Evolutionary conservation across 768 basidiomycete genomes (phyloP).

Genomic region (Cystobasidium ongulense): DNA sequence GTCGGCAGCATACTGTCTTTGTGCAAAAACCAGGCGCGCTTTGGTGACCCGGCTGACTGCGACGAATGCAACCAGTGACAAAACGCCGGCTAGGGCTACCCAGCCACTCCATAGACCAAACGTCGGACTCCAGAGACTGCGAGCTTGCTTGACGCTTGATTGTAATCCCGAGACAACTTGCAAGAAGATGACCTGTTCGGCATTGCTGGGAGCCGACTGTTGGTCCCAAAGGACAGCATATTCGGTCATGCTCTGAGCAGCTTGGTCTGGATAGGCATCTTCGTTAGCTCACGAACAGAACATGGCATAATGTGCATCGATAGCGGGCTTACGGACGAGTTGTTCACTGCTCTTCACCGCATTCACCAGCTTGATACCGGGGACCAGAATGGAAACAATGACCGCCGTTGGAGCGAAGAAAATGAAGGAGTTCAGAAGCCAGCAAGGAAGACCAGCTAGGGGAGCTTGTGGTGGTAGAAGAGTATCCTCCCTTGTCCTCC

Average conservation of each 20-base stretch:
- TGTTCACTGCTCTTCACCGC: neutral
- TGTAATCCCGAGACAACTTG: neutral
- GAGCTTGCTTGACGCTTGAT: neutral
- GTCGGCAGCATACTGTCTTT: neutral
- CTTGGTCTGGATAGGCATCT: neutral
- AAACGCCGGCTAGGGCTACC: constrained; percentile 4
- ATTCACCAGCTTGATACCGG: neutral
- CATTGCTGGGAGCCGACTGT: neutral
- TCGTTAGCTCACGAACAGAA: too few species aligned
- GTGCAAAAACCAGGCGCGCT: constrained; percentile 10
- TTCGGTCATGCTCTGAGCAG: neutral
- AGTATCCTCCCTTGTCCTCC: neutral
- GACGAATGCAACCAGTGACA: neutral
- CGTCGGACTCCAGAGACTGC: neutral
- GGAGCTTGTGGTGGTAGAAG: constrained; percentile 4
- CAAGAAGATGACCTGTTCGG: constrained; percentile 8
- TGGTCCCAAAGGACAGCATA: constrained; percentile 2
- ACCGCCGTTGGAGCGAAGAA: neutral
- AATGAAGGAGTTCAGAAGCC: constrained; percentile 16
- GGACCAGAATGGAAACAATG: neutral
- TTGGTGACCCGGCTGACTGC: constrained; percentile 22
- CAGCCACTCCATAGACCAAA: neutral
- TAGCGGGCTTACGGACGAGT: neutral
- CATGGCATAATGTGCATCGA: too few species aligned
- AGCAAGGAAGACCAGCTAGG: neutral